Base-by-base conservation (phyloP, 1,284 basidiomycete species). In the Papiliotrema flavescens region DNA sequence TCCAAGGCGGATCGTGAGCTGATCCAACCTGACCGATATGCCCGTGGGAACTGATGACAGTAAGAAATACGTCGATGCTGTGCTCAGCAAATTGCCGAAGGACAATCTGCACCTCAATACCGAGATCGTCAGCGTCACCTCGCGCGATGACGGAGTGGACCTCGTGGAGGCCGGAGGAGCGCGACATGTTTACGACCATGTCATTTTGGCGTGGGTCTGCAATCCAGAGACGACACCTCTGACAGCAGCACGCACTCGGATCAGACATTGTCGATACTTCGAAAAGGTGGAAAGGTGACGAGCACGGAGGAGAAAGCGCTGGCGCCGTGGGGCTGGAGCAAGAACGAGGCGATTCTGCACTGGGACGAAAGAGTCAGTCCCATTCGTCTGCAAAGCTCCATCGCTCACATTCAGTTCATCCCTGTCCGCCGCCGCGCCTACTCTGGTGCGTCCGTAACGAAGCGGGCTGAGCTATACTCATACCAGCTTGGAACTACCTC, bases 331-430 rank as follows among this genome's bases (percentile, higher is more conserved):
- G 65, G 78, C 55, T 91, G 89, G 84, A 87, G 79, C 64, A 78
- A 77, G 60, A 90, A 91, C 62, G 80, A 84, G 56, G 86, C 82
- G 0, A 80, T 89, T 0, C 66, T 91, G 59, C 88, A 90, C 76
- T 80, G 80, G 24, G 88, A 89, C 67, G 69, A 77, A 19, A 69
- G 71, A 56, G 85, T 85, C 56, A 60, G 76, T 57, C 9, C 6
- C 11, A 11, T 32, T 6, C 11, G 28, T 6, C 11, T 6, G 6
- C 6, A 34, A n/a, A 22, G 5, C 20, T 22, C 54, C 55, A 69
- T 58, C 9, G 32, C 44, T 57, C 39, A 56, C 41, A 13, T 20
- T 28, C 49, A 88, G 85, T 69, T 89, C 15, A 88, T 88, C 85
- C 87, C 86, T 0, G 77, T 77, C 55, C 76, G 79, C 43, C 76